Percentiles rank a stretch among this genome's conserved stretches.
Evolutionary conservation across 805 yeast species (phyloP).

Genomic region (Limtongia smithiae): DNA sequence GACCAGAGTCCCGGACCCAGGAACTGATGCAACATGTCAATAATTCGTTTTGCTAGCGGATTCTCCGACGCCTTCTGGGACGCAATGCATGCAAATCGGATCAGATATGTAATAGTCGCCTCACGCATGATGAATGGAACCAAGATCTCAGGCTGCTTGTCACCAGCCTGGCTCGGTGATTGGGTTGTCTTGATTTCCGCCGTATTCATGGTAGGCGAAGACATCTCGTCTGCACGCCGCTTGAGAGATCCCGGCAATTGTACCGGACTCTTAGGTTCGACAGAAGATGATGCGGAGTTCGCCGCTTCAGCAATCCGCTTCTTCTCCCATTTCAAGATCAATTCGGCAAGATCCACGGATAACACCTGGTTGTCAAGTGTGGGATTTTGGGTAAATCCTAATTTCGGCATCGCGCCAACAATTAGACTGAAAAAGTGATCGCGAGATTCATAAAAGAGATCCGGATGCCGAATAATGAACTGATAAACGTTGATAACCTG

Average conservation of each 20-base stretch:
- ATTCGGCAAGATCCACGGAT: slow-evolving; percentile 85
- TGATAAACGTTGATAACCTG: slow-evolving; percentile 87
- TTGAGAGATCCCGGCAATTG: slow-evolving; percentile 22
- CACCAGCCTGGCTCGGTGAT: slow-evolving; percentile 30
- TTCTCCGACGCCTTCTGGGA: slow-evolving; percentile 81
- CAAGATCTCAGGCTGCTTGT: slow-evolving; percentile 8
- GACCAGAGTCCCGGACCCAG: slow-evolving; percentile 77
- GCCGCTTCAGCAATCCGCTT: slow-evolving; percentile 10
- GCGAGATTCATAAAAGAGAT: slow-evolving; percentile 76
- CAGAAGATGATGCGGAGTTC: background rate
- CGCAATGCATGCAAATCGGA: slow-evolving; percentile 81
- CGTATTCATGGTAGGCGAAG: background rate
- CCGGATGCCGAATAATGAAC: slow-evolving; percentile 81
- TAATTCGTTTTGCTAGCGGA: slow-evolving; percentile 74
- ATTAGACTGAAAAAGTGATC: slow-evolving; percentile 87
- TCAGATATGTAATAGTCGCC: slow-evolving; percentile 82
- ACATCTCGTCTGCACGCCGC: slow-evolving; percentile 23
- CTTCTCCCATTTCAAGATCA: slow-evolving; percentile 79
- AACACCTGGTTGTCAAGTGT: slow-evolving; percentile 66
- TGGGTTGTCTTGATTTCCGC: background rate
- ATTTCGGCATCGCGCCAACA: slow-evolving; percentile 86
- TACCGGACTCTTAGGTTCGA: background rate
- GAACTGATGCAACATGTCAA: slow-evolving; percentile 70
- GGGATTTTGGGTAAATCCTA: slow-evolving; percentile 72
- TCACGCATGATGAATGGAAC: slow-evolving; percentile 75